These are phyloP conservation scores for Pleomassaria siparia DNA, from an alignment of 2,329 filamentous ascomycete species.

Conservation along the genomic window DNA sequence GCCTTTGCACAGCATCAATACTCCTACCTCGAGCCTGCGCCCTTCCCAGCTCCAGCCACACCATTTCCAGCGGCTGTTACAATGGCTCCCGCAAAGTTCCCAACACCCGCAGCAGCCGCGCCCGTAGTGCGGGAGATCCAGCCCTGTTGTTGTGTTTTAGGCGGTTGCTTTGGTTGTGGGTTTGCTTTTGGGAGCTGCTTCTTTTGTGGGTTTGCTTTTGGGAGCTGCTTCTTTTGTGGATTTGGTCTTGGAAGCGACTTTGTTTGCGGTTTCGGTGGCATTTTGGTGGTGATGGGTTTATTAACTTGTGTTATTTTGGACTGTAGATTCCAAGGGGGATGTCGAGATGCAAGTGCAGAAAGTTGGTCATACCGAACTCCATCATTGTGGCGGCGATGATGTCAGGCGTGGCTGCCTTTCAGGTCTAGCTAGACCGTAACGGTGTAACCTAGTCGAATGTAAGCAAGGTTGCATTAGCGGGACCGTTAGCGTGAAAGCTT, in stretches of 20 bases:
- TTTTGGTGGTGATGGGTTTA: no score
- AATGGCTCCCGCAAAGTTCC: constrained; percentile 47
- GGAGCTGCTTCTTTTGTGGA: neutral
- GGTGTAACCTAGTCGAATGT: constrained; percentile 15
- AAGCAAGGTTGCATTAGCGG: constrained; percentile 29
- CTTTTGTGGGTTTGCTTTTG: no score
- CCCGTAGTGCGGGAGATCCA: constrained; percentile 51
- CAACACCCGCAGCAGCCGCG: constrained; percentile 46
- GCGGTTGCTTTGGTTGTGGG: neutral
- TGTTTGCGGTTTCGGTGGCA: neutral
- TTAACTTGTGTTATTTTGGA: neutral
- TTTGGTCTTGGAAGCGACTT: neutral
- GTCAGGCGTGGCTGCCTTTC: constrained; percentile 14
- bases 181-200: neutral
- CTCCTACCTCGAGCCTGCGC: constrained; percentile 45
- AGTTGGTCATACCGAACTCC: neutral
- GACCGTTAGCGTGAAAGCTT: constrained; percentile 18
- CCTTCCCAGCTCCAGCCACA: constrained; percentile 50
- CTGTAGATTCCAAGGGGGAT: neutral
- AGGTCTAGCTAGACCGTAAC: no score
- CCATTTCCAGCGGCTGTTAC: constrained; percentile 49
- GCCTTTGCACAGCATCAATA: neutral
- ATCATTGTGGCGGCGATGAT: constrained; percentile 23
- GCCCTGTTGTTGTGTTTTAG: constrained; percentile 35
- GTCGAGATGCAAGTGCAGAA: neutral